Evolutionary conservation across 192 early-diverging fungal species (phyloP).

Genomic region (Fimicolochytrium jonesii): DNA sequence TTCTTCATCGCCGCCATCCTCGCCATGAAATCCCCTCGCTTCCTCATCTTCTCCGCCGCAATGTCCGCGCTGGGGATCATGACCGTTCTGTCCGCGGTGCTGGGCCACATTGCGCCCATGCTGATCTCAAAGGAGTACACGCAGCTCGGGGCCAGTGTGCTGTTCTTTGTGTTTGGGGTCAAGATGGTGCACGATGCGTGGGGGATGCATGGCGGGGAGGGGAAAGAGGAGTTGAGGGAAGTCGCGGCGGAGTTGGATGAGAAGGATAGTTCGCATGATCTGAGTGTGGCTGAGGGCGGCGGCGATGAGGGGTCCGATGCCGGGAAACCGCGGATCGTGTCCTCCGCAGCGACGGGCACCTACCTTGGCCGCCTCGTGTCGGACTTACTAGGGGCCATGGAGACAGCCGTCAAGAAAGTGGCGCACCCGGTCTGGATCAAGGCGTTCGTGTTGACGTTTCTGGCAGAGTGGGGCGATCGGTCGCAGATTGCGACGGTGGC

Average conservation of each 20-base stretch:
- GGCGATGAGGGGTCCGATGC: conserved; percentile 40
- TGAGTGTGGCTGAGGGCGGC: conserved; percentile 49
- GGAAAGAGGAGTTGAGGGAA: conserved; percentile 84
- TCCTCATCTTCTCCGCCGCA: conserved; percentile 86
- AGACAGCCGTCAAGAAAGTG: conserved; percentile 41
- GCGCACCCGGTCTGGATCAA: conserved; percentile 93
- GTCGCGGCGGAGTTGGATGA: conserved; percentile 86
- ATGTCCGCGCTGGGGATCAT: conserved; percentile 85
- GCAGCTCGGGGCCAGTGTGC: conserved; percentile 70
- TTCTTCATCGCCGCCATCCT: conserved; percentile 98
- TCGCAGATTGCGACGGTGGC: conserved; percentile 97
- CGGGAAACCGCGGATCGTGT: not conserved
- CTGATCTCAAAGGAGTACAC: conserved; percentile 86
- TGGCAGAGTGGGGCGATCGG: conserved; percentile 98
- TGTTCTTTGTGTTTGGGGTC: conserved; percentile 93
- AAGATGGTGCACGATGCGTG: conserved; percentile 82
- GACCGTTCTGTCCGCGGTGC: conserved; percentile 90
- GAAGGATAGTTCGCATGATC: no score
- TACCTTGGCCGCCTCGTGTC: not conserved
- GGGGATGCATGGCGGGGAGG: conserved; percentile 83
- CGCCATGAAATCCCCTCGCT: conserved; percentile 94
- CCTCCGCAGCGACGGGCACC: conserved; percentile 12
- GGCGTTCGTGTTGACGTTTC: conserved; percentile 92
- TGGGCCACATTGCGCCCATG: conserved; percentile 87
- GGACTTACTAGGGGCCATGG: no score